Conservation (phyloP, 169 alveolate species). For the Plasmodium malariae region DNA sequence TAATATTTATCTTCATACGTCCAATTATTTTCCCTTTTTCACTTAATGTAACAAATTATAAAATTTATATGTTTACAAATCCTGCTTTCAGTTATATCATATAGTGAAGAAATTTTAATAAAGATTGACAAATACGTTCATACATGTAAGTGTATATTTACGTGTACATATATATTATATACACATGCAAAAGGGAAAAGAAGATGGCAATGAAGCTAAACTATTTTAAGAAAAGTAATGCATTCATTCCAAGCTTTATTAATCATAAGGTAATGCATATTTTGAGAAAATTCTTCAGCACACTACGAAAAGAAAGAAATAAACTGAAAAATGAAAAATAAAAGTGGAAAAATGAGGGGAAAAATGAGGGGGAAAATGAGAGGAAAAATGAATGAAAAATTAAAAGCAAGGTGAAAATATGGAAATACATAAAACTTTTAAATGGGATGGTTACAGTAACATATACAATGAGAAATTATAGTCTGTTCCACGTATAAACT, state of each 20-base stretch:
- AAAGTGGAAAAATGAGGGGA: background rate
- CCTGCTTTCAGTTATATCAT: no score
- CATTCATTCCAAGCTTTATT: slow-evolving; percentile 16
- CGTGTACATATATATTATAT: background rate
- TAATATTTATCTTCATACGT: no score
- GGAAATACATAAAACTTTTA: background rate
- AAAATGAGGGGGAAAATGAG: no score
- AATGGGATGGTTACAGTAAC: background rate
- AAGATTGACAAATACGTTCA: no score
- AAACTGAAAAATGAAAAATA: background rate
- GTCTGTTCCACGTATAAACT: background rate
- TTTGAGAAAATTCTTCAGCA: background rate
- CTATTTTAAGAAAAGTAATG: slow-evolving; percentile 3
- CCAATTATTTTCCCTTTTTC: no score
- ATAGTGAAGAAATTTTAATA: no score
- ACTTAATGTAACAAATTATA: no score
- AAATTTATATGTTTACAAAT: no score
- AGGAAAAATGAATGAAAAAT: no score
- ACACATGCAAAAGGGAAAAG: background rate
- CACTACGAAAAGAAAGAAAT: background rate
- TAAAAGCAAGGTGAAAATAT: no score
- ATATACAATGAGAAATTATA: background rate
- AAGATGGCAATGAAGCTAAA: slow-evolving; percentile 51
- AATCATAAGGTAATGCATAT: slow-evolving; percentile 44
- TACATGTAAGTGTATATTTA: background rate